A percentile compares a stretch with the other conserved stretches of the same genome.
Conservation (phyloP, 2,329 filamentous ascomycete species). For the Calonectria leucothoes region DNA sequence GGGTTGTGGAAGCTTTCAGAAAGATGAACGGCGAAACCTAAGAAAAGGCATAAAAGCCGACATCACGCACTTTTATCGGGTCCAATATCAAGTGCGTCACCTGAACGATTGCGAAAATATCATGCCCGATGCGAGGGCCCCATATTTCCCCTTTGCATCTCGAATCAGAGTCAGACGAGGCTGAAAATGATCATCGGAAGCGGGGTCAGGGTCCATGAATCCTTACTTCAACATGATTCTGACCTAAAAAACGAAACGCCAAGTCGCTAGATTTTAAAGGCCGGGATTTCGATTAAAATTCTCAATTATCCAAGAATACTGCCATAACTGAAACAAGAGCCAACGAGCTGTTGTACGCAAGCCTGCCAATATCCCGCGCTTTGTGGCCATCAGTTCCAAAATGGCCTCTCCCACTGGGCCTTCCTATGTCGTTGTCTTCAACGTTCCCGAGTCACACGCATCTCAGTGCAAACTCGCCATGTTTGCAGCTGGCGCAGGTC, state of each 20-base stretch:
- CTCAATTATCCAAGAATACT: neutral
- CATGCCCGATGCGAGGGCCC: neutral
- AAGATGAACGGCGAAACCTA: neutral
- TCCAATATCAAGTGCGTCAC: neutral
- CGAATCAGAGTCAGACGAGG: neutral
- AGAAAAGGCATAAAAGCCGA: neutral
- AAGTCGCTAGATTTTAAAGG: neutral
- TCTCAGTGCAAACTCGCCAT: constrained; percentile 65
- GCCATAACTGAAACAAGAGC: neutral
- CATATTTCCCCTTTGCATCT: neutral
- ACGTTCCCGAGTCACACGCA: constrained; percentile 57
- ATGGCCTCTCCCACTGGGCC: neutral
- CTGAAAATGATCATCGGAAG: neutral
- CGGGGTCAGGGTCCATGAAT: neutral
- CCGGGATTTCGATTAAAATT: rapidly evolving
- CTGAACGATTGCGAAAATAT: neutral
- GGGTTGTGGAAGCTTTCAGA: neutral
- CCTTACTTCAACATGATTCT: neutral
- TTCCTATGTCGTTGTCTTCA: constrained; percentile 59
- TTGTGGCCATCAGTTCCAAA: neutral
- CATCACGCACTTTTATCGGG: neutral
- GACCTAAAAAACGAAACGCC: neutral
- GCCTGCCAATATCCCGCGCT: neutral
- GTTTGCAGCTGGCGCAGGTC: constrained; percentile 68
- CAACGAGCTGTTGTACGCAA: neutral